Conservation (phyloP, 176 grass and related monocot species). For the Pontederia crassipes region DNA sequence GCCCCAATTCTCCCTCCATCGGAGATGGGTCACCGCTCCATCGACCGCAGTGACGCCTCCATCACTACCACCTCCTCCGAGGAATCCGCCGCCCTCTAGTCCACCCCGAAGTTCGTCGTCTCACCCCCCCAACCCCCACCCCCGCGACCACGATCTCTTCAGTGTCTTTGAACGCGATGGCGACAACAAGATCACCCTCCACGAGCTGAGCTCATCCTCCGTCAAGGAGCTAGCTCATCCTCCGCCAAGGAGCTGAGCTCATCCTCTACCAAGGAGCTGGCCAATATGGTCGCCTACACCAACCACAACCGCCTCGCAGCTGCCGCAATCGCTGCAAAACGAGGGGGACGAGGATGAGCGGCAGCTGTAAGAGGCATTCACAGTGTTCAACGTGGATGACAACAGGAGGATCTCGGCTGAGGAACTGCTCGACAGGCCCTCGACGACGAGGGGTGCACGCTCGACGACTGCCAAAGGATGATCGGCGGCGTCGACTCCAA, state of each 20-base stretch:
- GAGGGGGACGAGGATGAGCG: constrained; percentile 8
- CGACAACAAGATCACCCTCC: constrained; percentile 42
- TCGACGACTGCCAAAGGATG: constrained; percentile 90
- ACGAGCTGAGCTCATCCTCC: constrained; percentile 79
- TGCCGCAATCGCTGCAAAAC: neutral
- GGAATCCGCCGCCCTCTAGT: too few species aligned
- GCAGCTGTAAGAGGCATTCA: constrained; percentile 71
- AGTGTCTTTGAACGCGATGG: constrained; percentile 10
- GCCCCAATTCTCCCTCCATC: neutral
- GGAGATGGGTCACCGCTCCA: constrained; percentile 12
- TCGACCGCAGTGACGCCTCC: constrained; percentile 31
- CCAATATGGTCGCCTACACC: constrained; percentile 41
- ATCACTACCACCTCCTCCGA: too few species aligned
- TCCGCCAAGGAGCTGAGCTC: constrained; percentile 10
- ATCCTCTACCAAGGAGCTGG: constrained; percentile 46
- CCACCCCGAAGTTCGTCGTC: too few species aligned
- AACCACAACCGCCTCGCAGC: constrained; percentile 29
- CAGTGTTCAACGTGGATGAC: constrained; percentile 71
- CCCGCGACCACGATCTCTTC: constrained; percentile 3
- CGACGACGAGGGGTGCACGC: constrained; percentile 48
- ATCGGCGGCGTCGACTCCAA: constrained; percentile 70
- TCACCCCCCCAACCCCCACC: neutral
- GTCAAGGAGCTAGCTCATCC: neutral
- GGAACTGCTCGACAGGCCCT: constrained; percentile 54
- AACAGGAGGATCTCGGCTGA: constrained; percentile 92